phyloP scores from a whole-genome alignment of 176 grass and related monocot species.

The Aegilops sharonensis region DNA sequence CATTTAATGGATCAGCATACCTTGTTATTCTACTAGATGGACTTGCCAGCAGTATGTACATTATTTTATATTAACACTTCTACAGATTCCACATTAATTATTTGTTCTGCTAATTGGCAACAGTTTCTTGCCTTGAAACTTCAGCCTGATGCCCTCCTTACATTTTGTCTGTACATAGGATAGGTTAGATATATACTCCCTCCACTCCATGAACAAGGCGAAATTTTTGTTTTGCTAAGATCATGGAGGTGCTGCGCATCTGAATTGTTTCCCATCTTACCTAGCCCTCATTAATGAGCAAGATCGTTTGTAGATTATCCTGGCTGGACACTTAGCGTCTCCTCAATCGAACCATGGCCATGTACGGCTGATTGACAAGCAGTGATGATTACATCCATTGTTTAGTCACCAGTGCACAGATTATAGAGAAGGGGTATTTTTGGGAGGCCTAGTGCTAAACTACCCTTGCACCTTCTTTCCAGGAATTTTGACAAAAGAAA shows the following conservation, averaged over 20 bases:
- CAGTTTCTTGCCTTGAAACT: background rate
- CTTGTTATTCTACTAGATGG: slow-evolving; percentile 61
- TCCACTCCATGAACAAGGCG: background rate
- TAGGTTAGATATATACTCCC: slow-evolving; percentile 1
- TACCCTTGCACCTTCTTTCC: background rate
- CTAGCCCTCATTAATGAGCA: background rate
- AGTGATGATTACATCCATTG: background rate
- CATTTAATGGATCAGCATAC: slow-evolving; percentile 38
- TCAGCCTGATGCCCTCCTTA: background rate
- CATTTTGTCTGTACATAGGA: background rate
- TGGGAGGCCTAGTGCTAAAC: background rate
- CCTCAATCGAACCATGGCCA: background rate
- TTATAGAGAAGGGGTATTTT: background rate
- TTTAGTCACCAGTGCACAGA: background rate
- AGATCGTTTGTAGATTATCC: background rate
- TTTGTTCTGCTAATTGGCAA: background rate
- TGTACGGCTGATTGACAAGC: background rate
- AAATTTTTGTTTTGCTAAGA: background rate
- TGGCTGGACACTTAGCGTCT: background rate
- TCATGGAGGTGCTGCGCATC: background rate
- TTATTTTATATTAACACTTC: slow-evolving; percentile 7
- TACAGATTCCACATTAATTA: background rate
- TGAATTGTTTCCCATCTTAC: background rate
- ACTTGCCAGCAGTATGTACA: slow-evolving; percentile 61
- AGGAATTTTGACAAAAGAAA: background rate